Evolutionary conservation across 2,329 filamentous ascomycete genomes (phyloP).

Genomic region (Trichophaea hybrida): DNA sequence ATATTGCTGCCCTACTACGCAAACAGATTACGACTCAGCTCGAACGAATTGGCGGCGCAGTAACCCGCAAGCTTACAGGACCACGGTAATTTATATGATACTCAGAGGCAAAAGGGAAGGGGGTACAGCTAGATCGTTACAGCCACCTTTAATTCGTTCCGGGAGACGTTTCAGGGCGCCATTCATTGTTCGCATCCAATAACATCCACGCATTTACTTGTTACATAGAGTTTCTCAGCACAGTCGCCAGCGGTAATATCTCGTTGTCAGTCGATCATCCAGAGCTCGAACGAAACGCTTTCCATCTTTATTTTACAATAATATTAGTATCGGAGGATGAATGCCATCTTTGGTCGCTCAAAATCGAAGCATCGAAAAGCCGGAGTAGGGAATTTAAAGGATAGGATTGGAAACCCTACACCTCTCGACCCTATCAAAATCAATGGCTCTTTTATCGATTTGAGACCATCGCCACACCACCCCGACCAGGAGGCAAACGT

Average conservation of each 20-base stretch:
- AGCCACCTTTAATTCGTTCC: neutral
- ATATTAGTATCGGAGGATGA: neutral
- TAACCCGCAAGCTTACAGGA: neutral
- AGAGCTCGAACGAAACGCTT: neutral
- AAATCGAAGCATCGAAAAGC: neutral
- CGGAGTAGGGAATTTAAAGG: neutral
- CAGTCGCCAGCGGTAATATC: no score
- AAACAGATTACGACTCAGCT: neutral
- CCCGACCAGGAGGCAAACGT: slow-evolving; percentile 1
- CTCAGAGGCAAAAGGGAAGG: neutral
- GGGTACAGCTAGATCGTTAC: neutral
- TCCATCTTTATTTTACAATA: neutral
- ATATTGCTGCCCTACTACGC: neutral
- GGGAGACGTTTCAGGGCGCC: neutral
- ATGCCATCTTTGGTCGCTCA: neutral
- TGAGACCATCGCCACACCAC: neutral
- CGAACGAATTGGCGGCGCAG: neutral
- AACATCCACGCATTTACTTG: no score
- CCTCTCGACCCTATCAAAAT: slow-evolving; percentile 2
- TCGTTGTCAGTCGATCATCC: no score
- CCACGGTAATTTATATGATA: neutral
- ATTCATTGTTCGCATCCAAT: neutral
- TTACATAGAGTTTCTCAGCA: no score
- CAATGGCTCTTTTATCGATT: slow-evolving; percentile 3
- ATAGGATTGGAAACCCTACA: slow-evolving; percentile 2